Evolutionary conservation across 257 asterid species (phyloP).

Genomic region (Ligustrum vulgare): DNA sequence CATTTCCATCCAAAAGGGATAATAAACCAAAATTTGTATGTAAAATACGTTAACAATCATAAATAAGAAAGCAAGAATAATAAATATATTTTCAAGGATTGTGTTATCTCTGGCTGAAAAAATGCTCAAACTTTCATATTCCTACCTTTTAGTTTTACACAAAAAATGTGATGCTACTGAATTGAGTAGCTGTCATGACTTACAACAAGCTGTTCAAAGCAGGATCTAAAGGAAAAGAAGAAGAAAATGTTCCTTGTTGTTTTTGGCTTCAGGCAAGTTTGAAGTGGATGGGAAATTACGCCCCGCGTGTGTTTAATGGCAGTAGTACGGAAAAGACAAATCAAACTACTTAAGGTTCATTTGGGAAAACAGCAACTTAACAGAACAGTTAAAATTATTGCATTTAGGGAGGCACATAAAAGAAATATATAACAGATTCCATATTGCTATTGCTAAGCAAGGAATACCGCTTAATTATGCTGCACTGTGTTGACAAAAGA

Average conservation of each 20-base stretch:
- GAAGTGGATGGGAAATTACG: not conserved
- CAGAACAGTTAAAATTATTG: not conserved
- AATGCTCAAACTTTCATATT: not conserved
- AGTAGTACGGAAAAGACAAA: not conserved
- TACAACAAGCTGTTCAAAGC: not conserved
- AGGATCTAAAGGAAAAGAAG: not conserved
- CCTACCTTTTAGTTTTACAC: not conserved
- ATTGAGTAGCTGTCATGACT: not conserved
- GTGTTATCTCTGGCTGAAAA: not conserved
- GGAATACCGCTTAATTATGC: not conserved
- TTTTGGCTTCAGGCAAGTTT: not conserved
- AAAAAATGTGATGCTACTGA: not conserved
- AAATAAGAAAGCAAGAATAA: not conserved
- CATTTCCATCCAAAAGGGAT: not conserved
- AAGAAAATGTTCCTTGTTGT: not conserved
- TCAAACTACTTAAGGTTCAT: not conserved
- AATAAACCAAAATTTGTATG: not conserved
- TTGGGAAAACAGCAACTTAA: not conserved
- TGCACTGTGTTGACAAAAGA: not conserved
- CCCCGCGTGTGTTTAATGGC: not conserved
- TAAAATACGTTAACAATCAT: not conserved
- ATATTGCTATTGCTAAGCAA: not conserved
- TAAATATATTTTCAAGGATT: not conserved
- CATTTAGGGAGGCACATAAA: conserved; percentile 12
- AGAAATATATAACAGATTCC: not conserved